Evolutionary conservation across 805 yeast genomes (phyloP).

Genomic region (Starmera quercuum): DNA sequence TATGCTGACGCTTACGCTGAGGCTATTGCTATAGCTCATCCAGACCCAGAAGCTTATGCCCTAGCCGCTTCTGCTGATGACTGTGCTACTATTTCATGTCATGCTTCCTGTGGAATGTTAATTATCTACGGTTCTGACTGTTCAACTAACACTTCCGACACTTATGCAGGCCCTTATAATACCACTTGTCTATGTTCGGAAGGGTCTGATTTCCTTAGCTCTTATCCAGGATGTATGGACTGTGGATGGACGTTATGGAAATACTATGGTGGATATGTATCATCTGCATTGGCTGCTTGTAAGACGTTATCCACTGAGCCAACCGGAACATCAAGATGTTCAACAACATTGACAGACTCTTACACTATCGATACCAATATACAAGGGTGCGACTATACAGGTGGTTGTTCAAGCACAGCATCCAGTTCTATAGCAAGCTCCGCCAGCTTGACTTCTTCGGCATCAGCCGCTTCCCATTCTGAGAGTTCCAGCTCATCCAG

Average conservation of each 20-base stretch:
- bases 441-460: slow-evolving; percentile 4
- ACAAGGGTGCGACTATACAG: slow-evolving; percentile 5
- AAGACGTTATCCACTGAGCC: slow-evolving; percentile 12
- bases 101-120: slow-evolving; percentile 22
- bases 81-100: slow-evolving; percentile 20
- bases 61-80: slow-evolving; percentile 10
- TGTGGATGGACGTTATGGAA: slow-evolving; percentile 28
- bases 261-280: slow-evolving; percentile 19
- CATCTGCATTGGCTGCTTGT: slow-evolving; percentile 17
- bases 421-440: slow-evolving; percentile 2
- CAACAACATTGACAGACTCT: slow-evolving; percentile 8
- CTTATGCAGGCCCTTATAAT: slow-evolving; percentile 5
- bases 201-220: slow-evolving; percentile 5
- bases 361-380: slow-evolving; percentile 4
- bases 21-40: slow-evolving; percentile 3
- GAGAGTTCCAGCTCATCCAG: slow-evolving; percentile 4
- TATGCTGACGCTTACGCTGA: slow-evolving; percentile 2
- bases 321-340: slow-evolving; percentile 20
- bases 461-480: slow-evolving; percentile 5
- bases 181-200: slow-evolving; percentile 9
- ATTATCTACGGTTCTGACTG: slow-evolving; percentile 21
- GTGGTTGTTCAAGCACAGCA: slow-evolving; percentile 2
- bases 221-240: slow-evolving; percentile 18
- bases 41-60: slow-evolving; percentile 13
- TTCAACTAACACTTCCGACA: slow-evolving; percentile 13